phyloP scores from a whole-genome alignment of 2,329 filamentous ascomycete genomes.

The Claviceps sp. region DNA sequence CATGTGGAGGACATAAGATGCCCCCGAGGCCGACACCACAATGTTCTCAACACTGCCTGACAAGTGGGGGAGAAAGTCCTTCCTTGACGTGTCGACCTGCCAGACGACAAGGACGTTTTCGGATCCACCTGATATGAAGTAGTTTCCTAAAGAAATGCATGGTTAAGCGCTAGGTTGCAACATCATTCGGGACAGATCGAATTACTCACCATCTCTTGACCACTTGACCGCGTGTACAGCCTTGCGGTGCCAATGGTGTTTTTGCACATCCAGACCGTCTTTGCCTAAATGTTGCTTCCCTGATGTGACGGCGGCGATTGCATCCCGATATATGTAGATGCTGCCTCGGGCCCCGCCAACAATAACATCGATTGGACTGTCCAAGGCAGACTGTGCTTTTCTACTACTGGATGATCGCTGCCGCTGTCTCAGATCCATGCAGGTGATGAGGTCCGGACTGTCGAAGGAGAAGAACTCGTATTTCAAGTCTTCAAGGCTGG shows the following conservation, averaged over 20 bases:
- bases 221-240: constrained; percentile 77
- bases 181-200: neutral
- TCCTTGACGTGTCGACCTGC: constrained; percentile 79
- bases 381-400: constrained; percentile 14
- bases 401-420: constrained; percentile 11
- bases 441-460: constrained; percentile 49
- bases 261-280: constrained; percentile 44
- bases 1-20: constrained; percentile 71
- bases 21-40: constrained; percentile 64
- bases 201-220: constrained; percentile 65
- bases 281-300: constrained; percentile 25
- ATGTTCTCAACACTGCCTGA: constrained; percentile 75
- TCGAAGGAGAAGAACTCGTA: constrained; percentile 48
- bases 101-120: constrained; percentile 85
- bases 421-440: constrained; percentile 46
- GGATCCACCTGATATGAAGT: constrained; percentile 81
- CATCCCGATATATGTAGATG: constrained; percentile 71
- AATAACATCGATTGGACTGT: constrained; percentile 52
- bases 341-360: constrained; percentile 65
- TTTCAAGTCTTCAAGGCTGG: constrained; percentile 17
- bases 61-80: constrained; percentile 80
- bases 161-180: constrained; percentile 18
- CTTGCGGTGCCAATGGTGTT: constrained; percentile 83
- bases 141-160: constrained; percentile 50
- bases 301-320: constrained; percentile 44